A percentile compares a stretch with the other conserved stretches of the same genome.
phyloP scores from a whole-genome alignment of 23 red algal genomes.

The Rhodosorus marinus region DNA sequence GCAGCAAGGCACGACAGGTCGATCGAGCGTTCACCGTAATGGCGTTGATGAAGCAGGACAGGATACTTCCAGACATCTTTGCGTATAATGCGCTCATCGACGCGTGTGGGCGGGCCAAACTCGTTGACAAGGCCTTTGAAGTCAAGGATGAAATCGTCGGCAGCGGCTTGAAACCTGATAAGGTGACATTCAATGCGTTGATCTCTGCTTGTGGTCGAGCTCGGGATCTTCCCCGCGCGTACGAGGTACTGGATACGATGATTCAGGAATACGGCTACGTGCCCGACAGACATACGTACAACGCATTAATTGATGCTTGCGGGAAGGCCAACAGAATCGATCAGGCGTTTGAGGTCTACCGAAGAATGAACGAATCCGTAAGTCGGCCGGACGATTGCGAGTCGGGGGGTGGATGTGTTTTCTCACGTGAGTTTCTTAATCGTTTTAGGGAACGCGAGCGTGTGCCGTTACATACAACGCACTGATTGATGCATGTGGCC shows the following conservation, averaged over 20 bases:
- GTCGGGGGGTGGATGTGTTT: too few species aligned
- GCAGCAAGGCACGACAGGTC: slow-evolving; percentile 2
- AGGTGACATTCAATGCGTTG: slow-evolving; percentile 90
- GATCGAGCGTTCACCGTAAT: slow-evolving; percentile 39
- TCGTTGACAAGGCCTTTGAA: slow-evolving; percentile 36
- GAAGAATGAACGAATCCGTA: slow-evolving; percentile 20
- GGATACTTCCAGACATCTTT: slow-evolving; percentile 33
- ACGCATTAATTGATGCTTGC: slow-evolving; percentile 72
- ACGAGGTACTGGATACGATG: slow-evolving; percentile 50
- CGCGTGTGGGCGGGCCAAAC: slow-evolving; percentile 39
- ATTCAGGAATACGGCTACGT: slow-evolving; percentile 12
- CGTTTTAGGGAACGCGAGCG: neutral
- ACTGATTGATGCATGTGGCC: slow-evolving; percentile 38
- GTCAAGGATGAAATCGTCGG: slow-evolving; percentile 41
- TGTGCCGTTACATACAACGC: slow-evolving; percentile 70
- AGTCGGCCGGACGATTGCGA: too few species aligned
- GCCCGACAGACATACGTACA: slow-evolving; percentile 56
- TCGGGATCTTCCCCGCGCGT: slow-evolving; percentile 28
- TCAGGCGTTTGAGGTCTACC: slow-evolving; percentile 49
- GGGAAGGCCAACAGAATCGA: slow-evolving; percentile 44
- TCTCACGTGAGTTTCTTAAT: too few species aligned
- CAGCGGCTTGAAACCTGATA: slow-evolving; percentile 35
- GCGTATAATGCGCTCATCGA: slow-evolving; percentile 55
- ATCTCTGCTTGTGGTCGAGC: slow-evolving; percentile 66
- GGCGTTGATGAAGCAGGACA: slow-evolving; percentile 24